These are phyloP conservation scores for Cucurbita moschata DNA, from an alignment of 306 rosid species.

Conservation along the genomic window DNA sequence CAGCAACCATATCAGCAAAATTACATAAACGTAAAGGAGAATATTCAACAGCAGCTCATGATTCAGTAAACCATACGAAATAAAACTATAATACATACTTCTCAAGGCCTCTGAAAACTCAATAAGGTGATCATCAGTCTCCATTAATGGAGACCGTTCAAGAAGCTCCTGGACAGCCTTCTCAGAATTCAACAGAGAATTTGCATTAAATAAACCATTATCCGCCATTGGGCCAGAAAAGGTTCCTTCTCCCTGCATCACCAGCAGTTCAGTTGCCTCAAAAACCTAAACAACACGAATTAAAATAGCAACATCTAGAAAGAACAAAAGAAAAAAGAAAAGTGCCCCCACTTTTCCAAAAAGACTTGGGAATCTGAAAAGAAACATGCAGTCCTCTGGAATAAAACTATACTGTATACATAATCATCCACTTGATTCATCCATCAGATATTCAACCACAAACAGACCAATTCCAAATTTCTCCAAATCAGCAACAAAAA, in stretches of 20 bases:
- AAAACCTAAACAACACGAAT: neutral
- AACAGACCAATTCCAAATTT: neutral
- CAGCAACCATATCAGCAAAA: neutral
- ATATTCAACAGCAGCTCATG: neutral
- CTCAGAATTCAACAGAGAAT: slow-evolving; percentile 54
- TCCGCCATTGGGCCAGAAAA: slow-evolving; percentile 39
- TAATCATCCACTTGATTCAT: neutral
- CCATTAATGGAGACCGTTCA: slow-evolving; percentile 44
- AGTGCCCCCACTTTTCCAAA: neutral
- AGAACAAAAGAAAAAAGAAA: neutral
- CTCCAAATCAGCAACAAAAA: neutral
- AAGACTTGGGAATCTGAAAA: neutral
- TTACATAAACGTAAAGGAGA: neutral
- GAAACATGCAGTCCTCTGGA: neutral
- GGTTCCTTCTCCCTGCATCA: slow-evolving; percentile 43
- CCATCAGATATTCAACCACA: neutral
- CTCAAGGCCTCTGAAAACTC: slow-evolving; percentile 97
- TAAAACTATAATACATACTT: slow-evolving; percentile 42
- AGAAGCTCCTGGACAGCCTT: slow-evolving; percentile 71
- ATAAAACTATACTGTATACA: neutral
- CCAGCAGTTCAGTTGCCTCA: slow-evolving; percentile 12
- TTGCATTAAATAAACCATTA: slow-evolving; percentile 46
- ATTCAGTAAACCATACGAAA: neutral
- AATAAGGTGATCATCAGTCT: slow-evolving; percentile 73
- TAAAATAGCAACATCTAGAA: neutral